A percentile compares a stretch with the other conserved stretches of the same genome.
Evolutionary conservation across 305 asterid species (phyloP).

Genomic region (Stenogyne calaminthoides): DNA sequence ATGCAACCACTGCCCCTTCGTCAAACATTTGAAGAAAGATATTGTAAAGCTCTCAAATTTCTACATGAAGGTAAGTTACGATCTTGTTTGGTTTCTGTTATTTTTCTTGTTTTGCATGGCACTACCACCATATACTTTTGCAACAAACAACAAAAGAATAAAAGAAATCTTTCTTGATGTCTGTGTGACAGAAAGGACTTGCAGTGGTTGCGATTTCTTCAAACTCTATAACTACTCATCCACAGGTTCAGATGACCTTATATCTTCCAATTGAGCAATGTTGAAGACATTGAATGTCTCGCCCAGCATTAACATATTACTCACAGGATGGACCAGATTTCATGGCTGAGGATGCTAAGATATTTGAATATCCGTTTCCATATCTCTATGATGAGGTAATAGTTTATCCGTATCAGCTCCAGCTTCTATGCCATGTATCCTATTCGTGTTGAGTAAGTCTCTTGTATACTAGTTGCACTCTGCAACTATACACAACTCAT

Average conservation of each 20-base stretch:
- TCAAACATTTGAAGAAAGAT: slow-evolving; percentile 73
- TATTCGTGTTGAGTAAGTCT: background rate
- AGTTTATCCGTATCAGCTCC: slow-evolving; percentile 6
- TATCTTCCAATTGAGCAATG: slow-evolving; percentile 39
- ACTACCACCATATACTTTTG: slow-evolving; percentile 7
- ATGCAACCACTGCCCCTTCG: slow-evolving; percentile 95
- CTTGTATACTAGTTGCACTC: too few relatives aligned
- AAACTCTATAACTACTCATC: slow-evolving; percentile 75
- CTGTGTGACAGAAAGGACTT: slow-evolving; percentile 80
- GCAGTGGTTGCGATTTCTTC: slow-evolving; percentile 91
- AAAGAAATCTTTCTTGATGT: background rate
- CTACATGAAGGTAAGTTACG: slow-evolving; percentile 71
- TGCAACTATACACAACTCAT: too few relatives aligned
- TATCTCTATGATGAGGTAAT: slow-evolving; percentile 87
- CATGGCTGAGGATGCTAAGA: slow-evolving; percentile 86
- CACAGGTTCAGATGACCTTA: slow-evolving; percentile 68
- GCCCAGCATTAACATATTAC: slow-evolving; percentile 36
- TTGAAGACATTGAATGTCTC: slow-evolving; percentile 38
- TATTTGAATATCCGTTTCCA: slow-evolving; percentile 75
- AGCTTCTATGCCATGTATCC: slow-evolving; percentile 8
- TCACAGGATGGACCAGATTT: slow-evolving; percentile 90
- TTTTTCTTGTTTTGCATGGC: slow-evolving; percentile 18
- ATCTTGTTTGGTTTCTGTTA: slow-evolving; percentile 12
- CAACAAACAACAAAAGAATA: background rate
- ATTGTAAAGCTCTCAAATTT: slow-evolving; percentile 77